phyloP scores from a whole-genome alignment of 192 early-diverging fungal species.

The Funneliformis geosporum region DNA sequence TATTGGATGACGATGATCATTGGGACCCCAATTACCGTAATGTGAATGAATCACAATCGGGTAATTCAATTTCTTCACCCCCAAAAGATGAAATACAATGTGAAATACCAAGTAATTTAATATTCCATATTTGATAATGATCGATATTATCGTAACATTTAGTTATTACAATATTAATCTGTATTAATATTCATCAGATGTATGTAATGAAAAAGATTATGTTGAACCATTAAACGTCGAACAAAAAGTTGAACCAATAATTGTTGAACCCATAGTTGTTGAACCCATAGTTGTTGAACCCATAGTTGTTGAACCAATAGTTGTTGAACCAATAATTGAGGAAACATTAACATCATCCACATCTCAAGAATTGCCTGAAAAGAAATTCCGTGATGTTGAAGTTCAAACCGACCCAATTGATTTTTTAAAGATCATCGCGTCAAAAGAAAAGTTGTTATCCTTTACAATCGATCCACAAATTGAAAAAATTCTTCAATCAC shows the following conservation, averaged over 20 bases:
- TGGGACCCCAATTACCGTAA: background rate
- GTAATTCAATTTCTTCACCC: background rate
- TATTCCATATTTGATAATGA: no score
- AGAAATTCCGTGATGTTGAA: background rate
- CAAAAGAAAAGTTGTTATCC: background rate
- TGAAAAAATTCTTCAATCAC: background rate
- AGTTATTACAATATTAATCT: no score
- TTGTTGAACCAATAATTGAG: no score
- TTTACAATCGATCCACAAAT: background rate
- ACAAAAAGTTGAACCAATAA: no score
- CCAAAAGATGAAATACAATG: background rate
- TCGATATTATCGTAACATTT: no score
- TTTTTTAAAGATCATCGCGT: background rate
- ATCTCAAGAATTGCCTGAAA: background rate
- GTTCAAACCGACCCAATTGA: constrained; percentile 6
- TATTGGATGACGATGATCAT: background rate
- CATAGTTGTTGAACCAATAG: no score
- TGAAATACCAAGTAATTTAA: no score
- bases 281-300: no score
- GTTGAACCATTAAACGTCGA: background rate
- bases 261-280: no score
- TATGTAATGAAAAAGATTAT: background rate
- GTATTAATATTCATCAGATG: background rate
- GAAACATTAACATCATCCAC: background rate
- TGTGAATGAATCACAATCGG: background rate